These are phyloP conservation scores for Chaetomiaceae sp. DNA, from an alignment of 2,329 filamentous ascomycete genomes.

Conservation along the genomic window DNA sequence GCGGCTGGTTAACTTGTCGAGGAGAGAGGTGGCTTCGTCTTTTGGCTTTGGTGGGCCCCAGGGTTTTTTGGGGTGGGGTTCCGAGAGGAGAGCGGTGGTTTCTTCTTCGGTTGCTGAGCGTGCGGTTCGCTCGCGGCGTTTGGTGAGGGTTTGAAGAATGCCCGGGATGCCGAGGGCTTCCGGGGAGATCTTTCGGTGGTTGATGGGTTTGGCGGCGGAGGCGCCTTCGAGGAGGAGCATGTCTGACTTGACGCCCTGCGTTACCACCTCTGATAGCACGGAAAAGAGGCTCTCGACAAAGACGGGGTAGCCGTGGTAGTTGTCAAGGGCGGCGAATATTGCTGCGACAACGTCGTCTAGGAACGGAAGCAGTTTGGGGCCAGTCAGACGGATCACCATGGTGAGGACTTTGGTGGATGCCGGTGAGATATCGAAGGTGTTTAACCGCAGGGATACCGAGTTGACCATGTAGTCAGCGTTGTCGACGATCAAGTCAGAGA, in stretches of 20 bases:
- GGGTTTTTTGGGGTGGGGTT: slow-evolving; percentile 35
- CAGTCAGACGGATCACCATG: slow-evolving; percentile 91
- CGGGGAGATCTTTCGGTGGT: slow-evolving; percentile 41
- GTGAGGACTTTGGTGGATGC: slow-evolving; percentile 84
- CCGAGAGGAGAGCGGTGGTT: slow-evolving; percentile 23
- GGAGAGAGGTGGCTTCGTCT: slow-evolving; percentile 16
- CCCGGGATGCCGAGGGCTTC: slow-evolving; percentile 38
- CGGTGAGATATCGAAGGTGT: slow-evolving; percentile 86
- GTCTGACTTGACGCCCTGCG: slow-evolving; percentile 66
- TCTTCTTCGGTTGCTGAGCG: slow-evolving; percentile 26
- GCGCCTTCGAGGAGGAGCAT: slow-evolving; percentile 44
- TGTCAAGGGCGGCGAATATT: slow-evolving; percentile 89
- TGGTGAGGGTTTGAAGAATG: slow-evolving; percentile 57
- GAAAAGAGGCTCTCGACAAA: slow-evolving; percentile 83
- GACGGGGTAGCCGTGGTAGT: slow-evolving; percentile 85
- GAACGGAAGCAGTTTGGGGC: slow-evolving; percentile 75
- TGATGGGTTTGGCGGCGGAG: slow-evolving; percentile 31
- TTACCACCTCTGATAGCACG: slow-evolving; percentile 76
- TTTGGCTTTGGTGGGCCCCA: slow-evolving; percentile 33
- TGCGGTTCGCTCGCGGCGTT: slow-evolving; percentile 48
- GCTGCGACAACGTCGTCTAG: slow-evolving; percentile 87
- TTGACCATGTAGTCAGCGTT: slow-evolving; percentile 98
- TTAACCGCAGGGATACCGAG: slow-evolving; percentile 80
- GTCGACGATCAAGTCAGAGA: slow-evolving; percentile 75
- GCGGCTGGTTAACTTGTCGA: slow-evolving; percentile 15